These are phyloP conservation scores for Zostera marina DNA, from an alignment of 116 monocot species.

Conservation along the genomic window DNA sequence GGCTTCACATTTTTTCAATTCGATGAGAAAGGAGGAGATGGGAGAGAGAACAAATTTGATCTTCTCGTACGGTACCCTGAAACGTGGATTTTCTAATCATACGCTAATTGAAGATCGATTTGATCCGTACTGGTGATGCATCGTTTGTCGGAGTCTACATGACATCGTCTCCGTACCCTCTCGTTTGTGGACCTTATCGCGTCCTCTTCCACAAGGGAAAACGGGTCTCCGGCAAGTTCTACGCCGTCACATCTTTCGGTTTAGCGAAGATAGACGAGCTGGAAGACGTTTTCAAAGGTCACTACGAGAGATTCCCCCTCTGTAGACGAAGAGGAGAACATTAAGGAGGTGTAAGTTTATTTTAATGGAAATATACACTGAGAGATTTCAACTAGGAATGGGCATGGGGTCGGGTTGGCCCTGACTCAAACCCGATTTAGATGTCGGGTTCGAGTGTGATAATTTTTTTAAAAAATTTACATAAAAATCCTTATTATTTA, in stretches of 20 bases:
- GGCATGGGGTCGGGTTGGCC: no score
- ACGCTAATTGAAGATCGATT: no score
- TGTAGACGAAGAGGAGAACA: conserved; percentile 5
- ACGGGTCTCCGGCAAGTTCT: conserved; percentile 47
- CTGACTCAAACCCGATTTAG: no score
- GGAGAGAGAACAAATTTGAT: background rate
- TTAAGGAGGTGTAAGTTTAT: conserved; percentile 38
- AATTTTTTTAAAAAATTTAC: no score
- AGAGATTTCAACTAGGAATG: conserved; percentile 47
- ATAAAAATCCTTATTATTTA: no score
- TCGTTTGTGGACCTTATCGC: conserved; percentile 67
- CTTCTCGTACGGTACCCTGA: conserved; percentile 83
- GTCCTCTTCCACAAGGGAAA: conserved; percentile 57
- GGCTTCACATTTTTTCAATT: background rate
- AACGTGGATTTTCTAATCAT: conserved; percentile 70
- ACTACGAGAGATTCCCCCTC: conserved; percentile 62
- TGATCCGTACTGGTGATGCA: conserved; percentile 44
- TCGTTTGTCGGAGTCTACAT: conserved; percentile 28
- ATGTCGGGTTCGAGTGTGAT: no score
- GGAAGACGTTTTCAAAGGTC: conserved; percentile 43
- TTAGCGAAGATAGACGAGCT: conserved; percentile 51
- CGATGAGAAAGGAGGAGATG: no score
- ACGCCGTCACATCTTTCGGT: conserved; percentile 35
- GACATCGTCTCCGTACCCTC: conserved; percentile 32
- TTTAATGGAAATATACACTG: conserved; percentile 51